These are phyloP conservation scores for Aaosphaeria pasadenensis DNA, from an alignment of 2,329 filamentous ascomycete species.

Conservation along the genomic window DNA sequence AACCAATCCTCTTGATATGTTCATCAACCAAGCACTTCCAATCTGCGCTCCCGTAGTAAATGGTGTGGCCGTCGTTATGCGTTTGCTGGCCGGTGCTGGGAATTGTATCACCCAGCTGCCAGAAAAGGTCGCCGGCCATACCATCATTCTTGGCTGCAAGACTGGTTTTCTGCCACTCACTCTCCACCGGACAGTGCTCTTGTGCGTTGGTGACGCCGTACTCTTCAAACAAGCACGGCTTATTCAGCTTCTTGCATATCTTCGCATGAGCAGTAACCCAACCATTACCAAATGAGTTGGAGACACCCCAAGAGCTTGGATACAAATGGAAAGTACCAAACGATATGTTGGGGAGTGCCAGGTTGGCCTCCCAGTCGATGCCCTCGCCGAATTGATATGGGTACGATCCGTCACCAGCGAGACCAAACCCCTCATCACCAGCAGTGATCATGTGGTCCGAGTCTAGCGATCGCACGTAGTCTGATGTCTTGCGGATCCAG, in stretches of 20 bases:
- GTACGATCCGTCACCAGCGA: conserved; percentile 47
- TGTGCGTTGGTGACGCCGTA: conserved; percentile 27
- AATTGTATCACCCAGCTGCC: conserved; percentile 29
- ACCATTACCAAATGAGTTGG: conserved; percentile 38
- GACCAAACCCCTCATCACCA: conserved; percentile 61
- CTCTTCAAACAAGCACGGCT: conserved; percentile 41
- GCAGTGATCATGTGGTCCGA: conserved; percentile 59
- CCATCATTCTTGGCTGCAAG: conserved; percentile 16
- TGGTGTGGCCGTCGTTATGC: conserved; percentile 28
- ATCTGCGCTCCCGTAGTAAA: conserved; percentile 25
- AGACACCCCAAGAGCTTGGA: conserved; percentile 40
- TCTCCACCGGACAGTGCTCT: conserved; percentile 26
- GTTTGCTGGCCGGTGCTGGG: conserved; percentile 19
- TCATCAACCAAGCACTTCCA: conserved; percentile 30
- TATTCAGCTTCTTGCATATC: conserved; percentile 35
- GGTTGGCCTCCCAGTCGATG: conserved; percentile 50
- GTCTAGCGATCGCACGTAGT: conserved; percentile 64
- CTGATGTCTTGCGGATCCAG: conserved; percentile 58
- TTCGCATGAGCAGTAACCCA: conserved; percentile 49
- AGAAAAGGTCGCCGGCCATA: conserved; percentile 33
- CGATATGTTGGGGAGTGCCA: conserved; percentile 53
- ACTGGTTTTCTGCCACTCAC: conserved; percentile 29
- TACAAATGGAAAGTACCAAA: conserved; percentile 57
- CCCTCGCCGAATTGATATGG: conserved; percentile 53
- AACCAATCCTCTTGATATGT: conserved; percentile 21